Evolutionary conservation across 257 asterid genomes (phyloP).

Genomic region (Nicotiana benthamiana): DNA sequence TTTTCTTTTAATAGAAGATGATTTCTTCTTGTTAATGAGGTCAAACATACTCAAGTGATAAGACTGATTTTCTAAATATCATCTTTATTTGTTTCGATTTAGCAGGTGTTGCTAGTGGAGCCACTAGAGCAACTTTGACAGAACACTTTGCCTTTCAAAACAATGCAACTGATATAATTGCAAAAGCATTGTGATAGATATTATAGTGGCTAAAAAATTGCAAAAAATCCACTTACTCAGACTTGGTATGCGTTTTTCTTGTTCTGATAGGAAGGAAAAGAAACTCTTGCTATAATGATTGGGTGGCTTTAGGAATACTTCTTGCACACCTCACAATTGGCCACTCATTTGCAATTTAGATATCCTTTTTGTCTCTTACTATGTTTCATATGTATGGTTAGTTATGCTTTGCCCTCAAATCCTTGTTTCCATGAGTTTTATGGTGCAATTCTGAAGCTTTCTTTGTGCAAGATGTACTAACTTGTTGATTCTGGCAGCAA

Average conservation of each 20-base stretch:
- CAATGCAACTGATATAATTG: conserved; percentile 96
- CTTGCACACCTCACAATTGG: conserved; percentile 75
- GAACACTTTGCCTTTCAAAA: conserved; percentile 96
- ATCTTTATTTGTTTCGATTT: conserved; percentile 15
- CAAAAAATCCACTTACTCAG: background rate
- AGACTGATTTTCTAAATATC: background rate
- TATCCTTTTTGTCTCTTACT: conserved; percentile 81
- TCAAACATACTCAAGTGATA: background rate
- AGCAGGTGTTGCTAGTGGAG: conserved; percentile 99
- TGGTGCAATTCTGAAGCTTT: conserved; percentile 7
- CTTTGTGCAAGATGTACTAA: conserved; percentile 4
- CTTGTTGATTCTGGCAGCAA: conserved; percentile 46
- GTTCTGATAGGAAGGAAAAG: conserved; percentile 79
- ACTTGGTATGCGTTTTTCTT: background rate
- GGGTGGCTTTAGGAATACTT: conserved; percentile 97
- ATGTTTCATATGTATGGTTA: conserved; percentile 98
- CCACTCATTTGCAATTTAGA: conserved; percentile 71
- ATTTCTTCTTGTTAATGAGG: background rate
- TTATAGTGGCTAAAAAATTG: background rate
- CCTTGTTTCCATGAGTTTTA: background rate
- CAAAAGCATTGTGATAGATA: conserved; percentile 46
- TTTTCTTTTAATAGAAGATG: too few relatives aligned
- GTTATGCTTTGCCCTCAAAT: conserved; percentile 27
- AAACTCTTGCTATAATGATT: conserved; percentile 88
- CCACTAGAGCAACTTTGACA: conserved; percentile 96